phyloP scores from a whole-genome alignment of 2,329 filamentous ascomycete species.

The Plectosphaerella cucumerina region DNA sequence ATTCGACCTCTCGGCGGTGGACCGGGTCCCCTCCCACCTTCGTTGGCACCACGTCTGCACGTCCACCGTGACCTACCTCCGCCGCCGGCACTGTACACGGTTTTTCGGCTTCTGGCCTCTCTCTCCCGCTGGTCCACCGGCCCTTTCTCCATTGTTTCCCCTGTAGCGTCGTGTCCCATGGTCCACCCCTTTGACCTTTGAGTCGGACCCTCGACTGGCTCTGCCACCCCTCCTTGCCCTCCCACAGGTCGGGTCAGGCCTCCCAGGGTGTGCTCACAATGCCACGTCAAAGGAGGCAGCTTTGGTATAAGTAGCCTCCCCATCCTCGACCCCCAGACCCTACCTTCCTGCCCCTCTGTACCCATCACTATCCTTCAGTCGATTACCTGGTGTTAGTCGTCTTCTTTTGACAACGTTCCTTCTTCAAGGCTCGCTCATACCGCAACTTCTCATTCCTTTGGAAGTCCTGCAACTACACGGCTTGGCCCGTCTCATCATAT shows the following conservation, averaged over 20 bases:
- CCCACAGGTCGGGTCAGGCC: no score
- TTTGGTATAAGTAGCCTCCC: constrained; percentile 1
- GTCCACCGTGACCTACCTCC: no score
- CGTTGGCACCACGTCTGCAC: not conserved
- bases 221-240: not conserved
- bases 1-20: not conserved
- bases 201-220: not conserved
- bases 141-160: not conserved
- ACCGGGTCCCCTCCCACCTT: not conserved
- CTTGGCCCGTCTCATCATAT: not conserved
- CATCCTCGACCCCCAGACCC: not conserved
- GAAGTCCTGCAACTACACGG: constrained; percentile 6
- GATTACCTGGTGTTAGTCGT: constrained; percentile 7
- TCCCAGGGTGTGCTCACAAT: no score
- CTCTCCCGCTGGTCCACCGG: no score
- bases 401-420: constrained; percentile 11
- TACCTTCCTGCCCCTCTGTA: constrained; percentile 2
- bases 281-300: not conserved
- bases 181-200: not conserved
- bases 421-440: constrained; percentile 3
- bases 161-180: not conserved
- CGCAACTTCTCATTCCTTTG: constrained; percentile 12
- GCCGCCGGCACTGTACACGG: no score
- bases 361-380: constrained; percentile 11
- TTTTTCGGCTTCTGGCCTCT: no score